Evolutionary conservation across 805 yeast genomes (phyloP).

Genomic region (Vanderwaltozyma polyspora): DNA sequence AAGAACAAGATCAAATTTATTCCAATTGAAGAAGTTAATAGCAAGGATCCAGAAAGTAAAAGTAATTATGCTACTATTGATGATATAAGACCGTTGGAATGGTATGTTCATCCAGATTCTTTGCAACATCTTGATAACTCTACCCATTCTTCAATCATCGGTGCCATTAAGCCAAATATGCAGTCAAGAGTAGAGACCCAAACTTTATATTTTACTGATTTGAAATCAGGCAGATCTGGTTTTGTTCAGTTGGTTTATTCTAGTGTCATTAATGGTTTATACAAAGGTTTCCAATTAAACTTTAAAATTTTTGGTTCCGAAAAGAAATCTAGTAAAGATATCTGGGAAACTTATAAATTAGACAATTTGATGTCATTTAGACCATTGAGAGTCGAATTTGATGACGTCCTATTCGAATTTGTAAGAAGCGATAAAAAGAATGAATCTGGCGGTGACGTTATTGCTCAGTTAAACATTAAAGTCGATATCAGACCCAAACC

Average conservation of each 20-base stretch:
- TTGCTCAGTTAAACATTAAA: slow-evolving; percentile 9
- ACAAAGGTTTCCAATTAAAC: slow-evolving; percentile 43
- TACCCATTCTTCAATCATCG: neutral
- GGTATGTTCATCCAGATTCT: slow-evolving; percentile 3
- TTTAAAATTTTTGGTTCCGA: slow-evolving; percentile 30
- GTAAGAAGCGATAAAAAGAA: slow-evolving; percentile 2
- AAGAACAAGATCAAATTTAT: slow-evolving; percentile 6
- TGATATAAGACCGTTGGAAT: slow-evolving; percentile 1
- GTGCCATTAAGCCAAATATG: slow-evolving; percentile 1
- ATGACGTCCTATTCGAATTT: slow-evolving; percentile 13
- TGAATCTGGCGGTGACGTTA: neutral
- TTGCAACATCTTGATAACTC: neutral
- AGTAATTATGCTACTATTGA: neutral
- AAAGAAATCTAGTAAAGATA: slow-evolving; percentile 23
- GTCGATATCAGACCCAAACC: slow-evolving; percentile 7
- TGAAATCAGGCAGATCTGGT: slow-evolving; percentile 32
- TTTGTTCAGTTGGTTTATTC: slow-evolving; percentile 45
- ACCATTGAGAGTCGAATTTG: slow-evolving; percentile 12
- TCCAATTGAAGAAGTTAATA: slow-evolving; percentile 2
- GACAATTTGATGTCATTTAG: slow-evolving; percentile 10
- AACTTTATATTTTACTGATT: slow-evolving; percentile 42
- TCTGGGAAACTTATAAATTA: slow-evolving; percentile 41
- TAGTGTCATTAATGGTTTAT: slow-evolving; percentile 38
- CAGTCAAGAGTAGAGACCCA: slow-evolving; percentile 41
- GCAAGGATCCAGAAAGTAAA: neutral